Evolutionary conservation across 495 filamentous ascomycete species (phyloP), one percentile per base, ranked within the genome.

Genomic region (Lophiotrema nucula): DNA sequence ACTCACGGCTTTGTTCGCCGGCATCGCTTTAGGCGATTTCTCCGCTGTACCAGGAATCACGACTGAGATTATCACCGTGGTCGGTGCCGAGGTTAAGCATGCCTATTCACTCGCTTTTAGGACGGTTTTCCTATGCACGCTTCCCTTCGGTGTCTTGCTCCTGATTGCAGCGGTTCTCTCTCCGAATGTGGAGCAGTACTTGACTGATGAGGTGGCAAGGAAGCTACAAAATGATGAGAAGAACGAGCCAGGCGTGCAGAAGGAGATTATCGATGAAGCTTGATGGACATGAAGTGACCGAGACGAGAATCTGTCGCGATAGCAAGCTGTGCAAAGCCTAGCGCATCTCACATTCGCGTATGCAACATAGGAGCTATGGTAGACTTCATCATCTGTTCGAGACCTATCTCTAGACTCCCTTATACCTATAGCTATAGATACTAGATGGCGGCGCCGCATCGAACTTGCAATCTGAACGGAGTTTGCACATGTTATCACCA

Each of bases 141-240:
- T 60, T 23, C 61, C 61, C n/a, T 65, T 65, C 50, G 61, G 61
- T 6, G 61, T 44, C 1, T 45, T 64, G 21, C 16, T 53, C 21
- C 44, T 62, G 4, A 39, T 62, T 39, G 52, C 59, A 12, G 59
- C 59, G 16, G 21, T 62, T 1, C 12, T 62, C 1, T 22, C 16
- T 8, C 59, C 59, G 53, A 62, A 62, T 57, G 53, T 62, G 2
- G 59, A 62, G 43, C 38, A 58, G 4, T 62, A 58, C 52, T 31
- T 62, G 8, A 58, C 53, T 1, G 53, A 58, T 57, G 59, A 62
- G 21, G 59, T 62, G 8, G 59, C 59, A 19, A 49, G 59, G 47
- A 62, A 52, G 46, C 28, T 62, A 53, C 44, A 44, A 38, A 42
- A 28, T 15, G 53, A 24, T 4, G 33, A 41, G 42, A 28, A 57